phyloP scores from a whole-genome alignment of 306 rosid species.

The Betula pendula region DNA sequence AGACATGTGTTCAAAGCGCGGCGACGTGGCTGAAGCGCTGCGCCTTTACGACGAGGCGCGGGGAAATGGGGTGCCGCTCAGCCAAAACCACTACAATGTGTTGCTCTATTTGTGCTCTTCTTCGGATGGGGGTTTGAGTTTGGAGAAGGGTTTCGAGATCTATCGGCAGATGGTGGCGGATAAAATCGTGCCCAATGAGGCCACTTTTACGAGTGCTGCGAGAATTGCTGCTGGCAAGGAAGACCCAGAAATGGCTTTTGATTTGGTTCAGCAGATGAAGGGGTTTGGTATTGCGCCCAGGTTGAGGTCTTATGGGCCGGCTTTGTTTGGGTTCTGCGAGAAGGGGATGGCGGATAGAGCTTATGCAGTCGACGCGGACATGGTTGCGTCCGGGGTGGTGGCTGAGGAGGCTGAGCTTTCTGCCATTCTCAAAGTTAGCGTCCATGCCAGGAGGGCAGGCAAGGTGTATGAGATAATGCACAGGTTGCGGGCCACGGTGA shows the following conservation, averaged over 20 bases:
- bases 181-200: slow-evolving; percentile 65
- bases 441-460: slow-evolving; percentile 38
- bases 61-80: slow-evolving; percentile 36
- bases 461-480: slow-evolving; percentile 82
- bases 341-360: slow-evolving; percentile 72
- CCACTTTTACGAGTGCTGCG: slow-evolving; percentile 78
- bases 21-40: slow-evolving; percentile 64
- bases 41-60: slow-evolving; percentile 71
- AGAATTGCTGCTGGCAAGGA: slow-evolving; percentile 71
- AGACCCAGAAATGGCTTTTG: slow-evolving; percentile 87
- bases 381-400: slow-evolving; percentile 53
- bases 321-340: slow-evolving; percentile 75
- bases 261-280: slow-evolving; percentile 72
- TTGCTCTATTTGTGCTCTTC: slow-evolving; percentile 67
- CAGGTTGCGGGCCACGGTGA: slow-evolving; percentile 59
- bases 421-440: slow-evolving; percentile 68
- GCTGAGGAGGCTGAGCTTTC: slow-evolving; percentile 77
- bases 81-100: slow-evolving; percentile 55
- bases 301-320: slow-evolving; percentile 87
- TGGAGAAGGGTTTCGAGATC: slow-evolving; percentile 76
- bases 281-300: slow-evolving; percentile 51
- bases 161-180: slow-evolving; percentile 66
- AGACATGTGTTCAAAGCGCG: slow-evolving; percentile 53
- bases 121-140: slow-evolving; percentile 32
- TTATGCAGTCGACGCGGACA: slow-evolving; percentile 68